Evolutionary conservation across 495 filamentous ascomycete species (phyloP), one percentile per base, ranked within the genome.

Genomic region (Peziza echinospora): DNA sequence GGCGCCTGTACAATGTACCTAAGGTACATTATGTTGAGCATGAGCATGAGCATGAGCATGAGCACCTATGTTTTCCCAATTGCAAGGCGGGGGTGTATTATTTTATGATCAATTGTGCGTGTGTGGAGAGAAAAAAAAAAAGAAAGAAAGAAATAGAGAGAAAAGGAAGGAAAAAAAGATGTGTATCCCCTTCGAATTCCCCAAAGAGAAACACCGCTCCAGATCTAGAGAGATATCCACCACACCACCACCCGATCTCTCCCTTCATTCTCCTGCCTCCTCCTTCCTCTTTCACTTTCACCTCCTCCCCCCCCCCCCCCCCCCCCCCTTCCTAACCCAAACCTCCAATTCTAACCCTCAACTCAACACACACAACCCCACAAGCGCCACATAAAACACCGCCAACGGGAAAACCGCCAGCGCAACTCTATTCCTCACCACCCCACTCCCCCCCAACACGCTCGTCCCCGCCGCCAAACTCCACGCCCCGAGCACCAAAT

Each of bases 281-380:
- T 3, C 41, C 41, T 22, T 19, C n/a, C n/a, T 19, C 5, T 43
- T 5, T 21, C 41, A 19, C n/a, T 43, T n/a, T 1, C 21, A 19
- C 16, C 21, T 23, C 2, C 41, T 21, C 41, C 7, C 21, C 41
- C 7, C 2, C 41, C 41, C 41, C 7, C 21, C 41, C 7, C n/a
- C 10, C 19, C 40, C 21, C 21, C 2, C 41, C 21, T 19, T 3
- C 41, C 4, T 43, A 11, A 5, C 41, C 41, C 11, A 8, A 34
- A 8, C 8, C 26, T 34, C 26, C 26, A 8, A 34, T 34, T n/a
- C n/a, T 34, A 8, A 8, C 26, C 19, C 54, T 74, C n/a, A 97
- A 62, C 84, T 92, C 56, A 97, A 92, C 57, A 96, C 91, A 64
- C 89, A 97, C 43, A 97, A 71, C 60, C 85, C 93, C 6, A 85